A percentile compares a stretch with the other conserved stretches of the same genome.
These are phyloP conservation scores for Suhomyces pyralidae DNA, from an alignment of 805 yeast genomes.

Conservation along the genomic window DNA sequence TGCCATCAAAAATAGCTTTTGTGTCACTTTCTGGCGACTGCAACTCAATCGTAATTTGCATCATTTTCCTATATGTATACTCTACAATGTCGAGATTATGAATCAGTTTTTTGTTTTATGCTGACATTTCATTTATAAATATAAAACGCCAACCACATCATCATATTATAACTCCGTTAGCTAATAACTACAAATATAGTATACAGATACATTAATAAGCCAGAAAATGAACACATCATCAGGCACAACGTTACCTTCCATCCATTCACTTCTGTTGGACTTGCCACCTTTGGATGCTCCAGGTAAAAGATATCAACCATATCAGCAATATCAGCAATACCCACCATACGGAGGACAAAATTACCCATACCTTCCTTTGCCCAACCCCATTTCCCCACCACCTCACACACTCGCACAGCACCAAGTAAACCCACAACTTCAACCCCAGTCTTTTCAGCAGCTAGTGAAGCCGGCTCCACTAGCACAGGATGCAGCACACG, in stretches of 20 bases:
- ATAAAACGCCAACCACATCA: background rate
- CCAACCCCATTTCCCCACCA: background rate
- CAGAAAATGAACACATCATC: slow-evolving; percentile 2
- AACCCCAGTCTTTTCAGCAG: background rate
- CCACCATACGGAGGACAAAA: background rate
- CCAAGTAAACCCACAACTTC: background rate
- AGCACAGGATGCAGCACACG: slow-evolving; percentile 1
- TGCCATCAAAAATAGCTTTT: background rate
- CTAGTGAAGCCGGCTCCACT: background rate
- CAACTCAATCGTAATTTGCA: slow-evolving; percentile 2
- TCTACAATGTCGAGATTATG: background rate
- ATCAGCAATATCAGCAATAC: slow-evolving; percentile 1
- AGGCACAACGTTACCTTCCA: slow-evolving; percentile 28
- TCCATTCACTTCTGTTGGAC: slow-evolving; percentile 34
- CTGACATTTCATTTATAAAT: background rate
- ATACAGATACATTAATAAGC: background rate
- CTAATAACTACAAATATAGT: background rate
- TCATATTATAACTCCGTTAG: background rate
- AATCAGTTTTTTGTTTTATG: background rate
- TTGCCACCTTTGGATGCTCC: slow-evolving; percentile 18
- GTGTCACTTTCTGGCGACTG: background rate
- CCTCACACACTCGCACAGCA: background rate
- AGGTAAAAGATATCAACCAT: background rate
- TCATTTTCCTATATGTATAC: background rate
- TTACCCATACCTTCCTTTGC: background rate